Evolutionary conservation across 2,329 filamentous ascomycete species (phyloP).

Genomic region (Rugonectria rugulosa): DNA sequence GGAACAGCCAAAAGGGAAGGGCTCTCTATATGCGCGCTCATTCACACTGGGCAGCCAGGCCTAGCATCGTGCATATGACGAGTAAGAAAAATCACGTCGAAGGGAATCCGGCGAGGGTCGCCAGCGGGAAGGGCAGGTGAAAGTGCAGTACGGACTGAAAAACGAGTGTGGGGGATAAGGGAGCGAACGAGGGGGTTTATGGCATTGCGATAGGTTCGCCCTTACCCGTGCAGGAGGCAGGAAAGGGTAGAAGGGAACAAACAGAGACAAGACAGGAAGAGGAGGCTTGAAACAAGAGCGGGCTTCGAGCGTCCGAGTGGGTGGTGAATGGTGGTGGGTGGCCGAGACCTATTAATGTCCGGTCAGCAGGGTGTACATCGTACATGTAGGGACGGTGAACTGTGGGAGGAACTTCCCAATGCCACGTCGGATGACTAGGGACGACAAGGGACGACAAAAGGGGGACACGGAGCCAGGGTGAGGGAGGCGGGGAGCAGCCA

Average conservation of each 20-base stretch:
- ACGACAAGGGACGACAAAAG: conserved; percentile 30
- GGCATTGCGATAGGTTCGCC: conserved; percentile 36
- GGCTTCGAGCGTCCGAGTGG: conserved; percentile 32
- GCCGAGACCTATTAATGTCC: conserved; percentile 40
- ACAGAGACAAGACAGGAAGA: conserved; percentile 24
- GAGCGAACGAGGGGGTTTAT: conserved; percentile 31
- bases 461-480: conserved; percentile 31
- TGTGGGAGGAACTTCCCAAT: conserved; percentile 35
- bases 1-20: conserved; percentile 27
- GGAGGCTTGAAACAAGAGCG: conserved; percentile 39
- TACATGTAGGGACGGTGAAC: conserved; percentile 34
- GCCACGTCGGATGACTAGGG: conserved; percentile 40
- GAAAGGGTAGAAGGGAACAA: conserved; percentile 28
- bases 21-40: conserved; percentile 34
- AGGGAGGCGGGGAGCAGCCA: conserved; percentile 25
- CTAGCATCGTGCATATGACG: conserved; percentile 28
- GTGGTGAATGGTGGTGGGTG: conserved; percentile 21
- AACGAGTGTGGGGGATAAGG: conserved; percentile 33
- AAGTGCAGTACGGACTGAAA: conserved; percentile 18
- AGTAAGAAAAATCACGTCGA: conserved; percentile 17
- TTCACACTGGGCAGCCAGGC: conserved; percentile 38
- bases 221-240: conserved; percentile 29
- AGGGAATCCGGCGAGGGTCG: conserved; percentile 22
- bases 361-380: conserved; percentile 37
- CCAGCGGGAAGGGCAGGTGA: conserved; percentile 15